These are phyloP conservation scores for Suillus variegatus DNA, from an alignment of 768 basidiomycete species.

Conservation along the genomic window DNA sequence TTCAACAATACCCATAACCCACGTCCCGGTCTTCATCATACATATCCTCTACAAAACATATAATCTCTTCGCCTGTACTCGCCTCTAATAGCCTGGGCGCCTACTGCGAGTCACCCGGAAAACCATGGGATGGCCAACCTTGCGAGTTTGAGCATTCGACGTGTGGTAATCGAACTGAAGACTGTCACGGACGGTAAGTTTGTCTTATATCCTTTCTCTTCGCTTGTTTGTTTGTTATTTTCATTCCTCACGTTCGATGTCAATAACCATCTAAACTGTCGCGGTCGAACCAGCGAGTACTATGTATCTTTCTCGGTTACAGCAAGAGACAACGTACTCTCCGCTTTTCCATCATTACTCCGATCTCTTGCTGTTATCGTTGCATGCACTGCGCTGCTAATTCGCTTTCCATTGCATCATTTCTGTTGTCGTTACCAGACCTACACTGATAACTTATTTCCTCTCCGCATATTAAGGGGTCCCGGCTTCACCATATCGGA, in stretches of 20 bases:
- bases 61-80: neutral
- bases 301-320: too few species aligned
- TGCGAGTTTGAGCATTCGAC: conserved; percentile 77
- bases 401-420: neutral
- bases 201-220: neutral
- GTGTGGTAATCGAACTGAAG: conserved; percentile 65
- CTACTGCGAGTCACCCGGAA: conserved; percentile 76
- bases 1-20: neutral
- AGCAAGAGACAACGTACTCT: neutral
- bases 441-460: neutral
- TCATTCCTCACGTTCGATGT: neutral
- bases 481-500: conserved; percentile 76
- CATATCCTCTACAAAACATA: neutral
- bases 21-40: neutral
- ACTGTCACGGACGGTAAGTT: conserved; percentile 70
- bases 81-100: conserved; percentile 53
- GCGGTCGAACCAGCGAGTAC: neutral
- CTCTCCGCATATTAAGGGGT: conserved; percentile 44
- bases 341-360: neutral
- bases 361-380: neutral
- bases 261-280: neutral
- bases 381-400: neutral
- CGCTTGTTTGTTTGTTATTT: neutral
- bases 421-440: neutral
- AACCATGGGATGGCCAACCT: conserved; percentile 62